These are phyloP conservation scores for Boletus rubropictus DNA, from an alignment of 768 basidiomycete species.

Conservation along the genomic window DNA sequence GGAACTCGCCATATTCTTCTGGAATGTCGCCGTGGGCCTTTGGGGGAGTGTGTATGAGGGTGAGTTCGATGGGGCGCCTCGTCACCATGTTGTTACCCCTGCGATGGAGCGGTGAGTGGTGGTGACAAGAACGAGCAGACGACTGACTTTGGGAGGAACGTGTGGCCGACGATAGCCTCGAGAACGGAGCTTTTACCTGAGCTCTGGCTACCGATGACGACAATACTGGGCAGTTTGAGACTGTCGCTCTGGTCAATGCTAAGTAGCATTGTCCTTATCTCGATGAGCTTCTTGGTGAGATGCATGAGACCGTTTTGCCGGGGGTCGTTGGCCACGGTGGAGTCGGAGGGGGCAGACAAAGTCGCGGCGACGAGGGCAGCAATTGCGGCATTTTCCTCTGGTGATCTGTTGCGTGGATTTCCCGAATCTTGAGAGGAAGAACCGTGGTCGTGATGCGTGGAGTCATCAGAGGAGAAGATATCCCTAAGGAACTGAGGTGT, in stretches of 20 bases:
- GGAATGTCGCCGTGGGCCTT: constrained; percentile 43
- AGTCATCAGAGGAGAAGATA: constrained; percentile 18
- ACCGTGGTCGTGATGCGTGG: constrained; percentile 29
- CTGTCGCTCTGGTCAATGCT: constrained; percentile 94
- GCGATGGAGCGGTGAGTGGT: constrained; percentile 3
- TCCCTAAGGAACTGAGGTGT: too few relatives aligned
- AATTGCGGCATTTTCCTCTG: constrained; percentile 55
- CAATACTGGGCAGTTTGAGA: constrained; percentile 93
- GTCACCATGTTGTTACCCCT: constrained; percentile 99
- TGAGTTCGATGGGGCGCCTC: constrained; percentile 94
- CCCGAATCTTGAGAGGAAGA: constrained; percentile 34
- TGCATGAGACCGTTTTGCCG: constrained; percentile 85
- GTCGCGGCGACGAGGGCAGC: constrained; percentile 75
- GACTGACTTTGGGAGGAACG: constrained; percentile 96
- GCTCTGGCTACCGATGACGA: constrained; percentile 97
- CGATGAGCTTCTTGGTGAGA: constrained; percentile 90
- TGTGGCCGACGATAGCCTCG: constrained; percentile 95
- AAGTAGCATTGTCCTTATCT: constrained; percentile 90
- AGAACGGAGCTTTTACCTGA: constrained; percentile 97
- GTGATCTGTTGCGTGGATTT: constrained; percentile 37
- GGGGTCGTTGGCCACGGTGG: constrained; percentile 29
- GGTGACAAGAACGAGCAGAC: neutral
- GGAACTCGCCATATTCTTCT: constrained; percentile 91
- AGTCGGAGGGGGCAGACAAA: constrained; percentile 69
- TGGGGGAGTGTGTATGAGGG: constrained; percentile 85